A percentile compares a stretch with the other conserved stretches of the same genome.
These are phyloP conservation scores for Lentinula novae-zelandiae DNA, from an alignment of 1,284 basidiomycete genomes.

Conservation along the genomic window DNA sequence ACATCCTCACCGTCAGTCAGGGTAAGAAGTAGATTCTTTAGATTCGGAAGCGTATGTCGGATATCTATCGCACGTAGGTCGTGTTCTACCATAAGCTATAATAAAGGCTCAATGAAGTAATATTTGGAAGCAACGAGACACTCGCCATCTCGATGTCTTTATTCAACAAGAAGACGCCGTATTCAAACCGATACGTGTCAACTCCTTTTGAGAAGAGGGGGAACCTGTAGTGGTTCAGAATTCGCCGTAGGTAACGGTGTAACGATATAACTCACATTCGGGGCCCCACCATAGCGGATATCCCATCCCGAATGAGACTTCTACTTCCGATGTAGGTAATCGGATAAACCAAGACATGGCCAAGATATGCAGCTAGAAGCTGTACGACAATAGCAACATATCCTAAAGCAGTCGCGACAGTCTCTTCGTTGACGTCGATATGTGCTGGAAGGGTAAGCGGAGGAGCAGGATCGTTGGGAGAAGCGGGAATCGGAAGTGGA, in stretches of 20 bases:
- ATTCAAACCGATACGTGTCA: conserved; percentile 96
- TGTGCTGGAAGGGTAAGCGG: conserved; percentile 65
- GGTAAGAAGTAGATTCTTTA: conserved; percentile 90
- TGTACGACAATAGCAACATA: conserved; percentile 85
- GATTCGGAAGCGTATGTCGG: conserved; percentile 93
- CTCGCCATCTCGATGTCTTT: conserved; percentile 94
- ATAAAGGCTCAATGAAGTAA: conserved; percentile 15
- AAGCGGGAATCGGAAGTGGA: conserved; percentile 81
- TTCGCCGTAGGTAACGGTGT: conserved; percentile 6
- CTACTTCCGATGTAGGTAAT: conserved; percentile 85
- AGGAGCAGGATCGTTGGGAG: conserved; percentile 79
- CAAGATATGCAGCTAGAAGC: conserved; percentile 75
- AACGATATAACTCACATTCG: conserved; percentile 63
- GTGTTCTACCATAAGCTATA: conserved; percentile 85
- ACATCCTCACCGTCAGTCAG: conserved; percentile 66
- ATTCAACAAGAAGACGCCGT: conserved; percentile 95
- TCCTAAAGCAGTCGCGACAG: conserved; percentile 82
- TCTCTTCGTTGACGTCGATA: conserved; percentile 78
- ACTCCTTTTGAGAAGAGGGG: conserved; percentile 93
- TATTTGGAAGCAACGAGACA: conserved; percentile 9
- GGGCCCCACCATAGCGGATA: conserved; percentile 91
- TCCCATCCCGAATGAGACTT: conserved; percentile 86
- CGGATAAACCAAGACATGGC: conserved; percentile 80
- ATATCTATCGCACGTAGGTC: conserved; percentile 88
- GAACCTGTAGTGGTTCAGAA: conserved; percentile 54